A percentile compares a stretch with the other conserved stretches of the same genome.
phyloP scores from a whole-genome alignment of 2,329 filamentous ascomycete genomes.

The Neonectria coccinea region DNA sequence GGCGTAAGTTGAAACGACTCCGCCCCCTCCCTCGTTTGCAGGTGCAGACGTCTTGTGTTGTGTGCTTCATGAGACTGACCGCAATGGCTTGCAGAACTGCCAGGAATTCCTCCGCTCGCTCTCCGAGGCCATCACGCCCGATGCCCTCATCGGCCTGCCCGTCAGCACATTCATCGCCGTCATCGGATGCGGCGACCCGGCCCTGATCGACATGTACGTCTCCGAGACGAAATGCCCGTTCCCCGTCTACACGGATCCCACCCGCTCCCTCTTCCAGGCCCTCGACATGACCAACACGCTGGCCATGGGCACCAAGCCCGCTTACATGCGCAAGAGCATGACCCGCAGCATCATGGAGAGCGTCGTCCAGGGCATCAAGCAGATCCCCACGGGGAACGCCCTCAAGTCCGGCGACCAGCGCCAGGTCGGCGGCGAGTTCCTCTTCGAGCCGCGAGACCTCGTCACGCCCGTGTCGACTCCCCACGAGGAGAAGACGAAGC shows the following conservation, averaged over 20 bases:
- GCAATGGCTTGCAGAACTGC: constrained; percentile 67
- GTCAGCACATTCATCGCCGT: constrained; percentile 73
- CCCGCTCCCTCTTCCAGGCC: constrained; percentile 71
- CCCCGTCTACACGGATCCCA: constrained; percentile 83
- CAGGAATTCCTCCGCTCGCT: constrained; percentile 78
- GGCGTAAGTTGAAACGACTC: constrained; percentile 65
- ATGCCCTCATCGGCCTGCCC: constrained; percentile 62
- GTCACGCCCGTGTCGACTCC: constrained; percentile 60
- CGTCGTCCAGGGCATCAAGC: constrained; percentile 70
- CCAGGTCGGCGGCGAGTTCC: constrained; percentile 81
- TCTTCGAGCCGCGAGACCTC: constrained; percentile 72
- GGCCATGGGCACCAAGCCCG: constrained; percentile 68
- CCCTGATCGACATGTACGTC: constrained; percentile 75
- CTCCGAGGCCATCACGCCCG: constrained; percentile 66
- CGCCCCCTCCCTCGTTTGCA: neutral
- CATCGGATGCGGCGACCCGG: constrained; percentile 78
- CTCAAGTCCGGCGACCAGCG: constrained; percentile 73
- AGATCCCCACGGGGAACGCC: constrained; percentile 68
- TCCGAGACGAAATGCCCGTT: constrained; percentile 73
- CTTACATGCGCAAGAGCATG: constrained; percentile 71
- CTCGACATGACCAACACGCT: constrained; percentile 77
- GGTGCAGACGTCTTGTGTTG: neutral
- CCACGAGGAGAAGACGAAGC: constrained; percentile 48
- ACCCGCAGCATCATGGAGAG: constrained; percentile 62
- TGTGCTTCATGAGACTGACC: neutral